Percentiles rank a stretch among this genome's conserved stretches.
phyloP scores from a whole-genome alignment of 352 stramenopile genomes.

The Discostella stelligera region DNA sequence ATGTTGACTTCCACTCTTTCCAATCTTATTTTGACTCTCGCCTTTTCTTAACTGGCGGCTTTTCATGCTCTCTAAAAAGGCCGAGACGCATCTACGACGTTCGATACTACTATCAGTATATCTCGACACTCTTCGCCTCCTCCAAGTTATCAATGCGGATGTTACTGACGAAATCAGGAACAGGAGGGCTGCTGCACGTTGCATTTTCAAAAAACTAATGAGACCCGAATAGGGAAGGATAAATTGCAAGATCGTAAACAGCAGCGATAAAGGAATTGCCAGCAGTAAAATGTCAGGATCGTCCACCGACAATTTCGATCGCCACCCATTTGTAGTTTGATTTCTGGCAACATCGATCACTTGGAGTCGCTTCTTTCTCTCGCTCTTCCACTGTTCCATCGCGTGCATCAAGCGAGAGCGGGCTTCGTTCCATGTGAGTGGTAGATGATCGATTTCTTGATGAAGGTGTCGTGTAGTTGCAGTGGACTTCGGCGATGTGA shows the following conservation, averaged over 20 bases:
- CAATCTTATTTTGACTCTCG: not conserved
- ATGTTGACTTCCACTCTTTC: not conserved
- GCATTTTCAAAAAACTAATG: conserved; percentile 13
- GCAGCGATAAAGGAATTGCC: conserved; percentile 17
- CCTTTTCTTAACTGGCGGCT: not conserved
- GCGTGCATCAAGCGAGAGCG: conserved; percentile 21
- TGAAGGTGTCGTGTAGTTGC: not conserved
- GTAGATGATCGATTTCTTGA: not conserved
- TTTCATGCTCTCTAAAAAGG: conserved; percentile 43
- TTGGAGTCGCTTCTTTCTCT: conserved; percentile 12
- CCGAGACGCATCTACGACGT: conserved; percentile 34
- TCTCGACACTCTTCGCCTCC: conserved; percentile 33
- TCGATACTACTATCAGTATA: conserved; percentile 42
- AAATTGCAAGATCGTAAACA: conserved; percentile 30
- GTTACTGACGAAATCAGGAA: conserved; percentile 34
- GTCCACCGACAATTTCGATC: conserved; percentile 9
- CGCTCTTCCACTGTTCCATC: conserved; percentile 35
- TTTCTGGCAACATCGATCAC: not conserved
- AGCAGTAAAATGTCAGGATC: conserved; percentile 40
- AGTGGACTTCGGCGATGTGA: not conserved
- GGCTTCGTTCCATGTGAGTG: conserved; percentile 45
- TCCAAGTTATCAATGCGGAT: conserved; percentile 26
- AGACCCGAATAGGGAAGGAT: conserved; percentile 15
- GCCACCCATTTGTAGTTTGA: not conserved
- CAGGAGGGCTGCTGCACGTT: conserved; percentile 31